Base-by-base conservation (phyloP, 805 yeast genomes). In the Maudiozyma barnettii region DNA sequence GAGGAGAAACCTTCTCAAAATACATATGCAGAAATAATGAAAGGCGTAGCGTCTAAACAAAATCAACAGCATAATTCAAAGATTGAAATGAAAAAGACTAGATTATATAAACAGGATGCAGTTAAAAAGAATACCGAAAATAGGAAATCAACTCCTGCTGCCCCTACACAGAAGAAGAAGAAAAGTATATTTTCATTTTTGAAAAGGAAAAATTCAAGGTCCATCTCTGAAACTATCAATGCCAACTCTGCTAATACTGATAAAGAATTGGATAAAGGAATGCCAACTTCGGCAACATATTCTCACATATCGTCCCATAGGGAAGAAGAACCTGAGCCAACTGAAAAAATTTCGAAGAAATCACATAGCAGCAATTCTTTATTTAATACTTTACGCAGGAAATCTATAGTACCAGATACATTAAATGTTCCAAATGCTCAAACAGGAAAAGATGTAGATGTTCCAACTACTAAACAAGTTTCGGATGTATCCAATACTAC, bases 121-220 rank as follows among this genome's bases (percentile, higher is more conserved):
- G 20, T 40, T 43, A 42, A 38, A 20, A 35, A 21, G 23, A 35
- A 41, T 23, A 41, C 31, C 22, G 39, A 42, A 16, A 36, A 23
- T 18, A 31, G 33, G 18, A 19, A 36, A 6, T 29, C 37, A 8
- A 22, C 7, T n/a, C 22, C 40, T 5, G 10, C 40, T 13, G 22
- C n/a, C 20, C n/a, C 47, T 21, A 35, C 43, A 9, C 36, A 51
- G 49, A 39, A 53, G 49, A 51, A 54, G 46, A 59, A 51, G 42
- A 60, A 54, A 37, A 56, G 61, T 45, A 50, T 61, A 18, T 61
- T 62, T 45, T 61, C 65, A n/a, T 63, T 61, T 41, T 48, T 61
- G 19, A 59, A 53, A 45, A 60, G 51, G 41, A 61, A 57, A 37
- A 51, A 41, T n/a, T 38, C 52, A 10, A 52, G 49, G 41, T 46